These are phyloP conservation scores for Actinomucor elegans DNA, from an alignment of 371 early-diverging fungal species.

Conservation along the genomic window DNA sequence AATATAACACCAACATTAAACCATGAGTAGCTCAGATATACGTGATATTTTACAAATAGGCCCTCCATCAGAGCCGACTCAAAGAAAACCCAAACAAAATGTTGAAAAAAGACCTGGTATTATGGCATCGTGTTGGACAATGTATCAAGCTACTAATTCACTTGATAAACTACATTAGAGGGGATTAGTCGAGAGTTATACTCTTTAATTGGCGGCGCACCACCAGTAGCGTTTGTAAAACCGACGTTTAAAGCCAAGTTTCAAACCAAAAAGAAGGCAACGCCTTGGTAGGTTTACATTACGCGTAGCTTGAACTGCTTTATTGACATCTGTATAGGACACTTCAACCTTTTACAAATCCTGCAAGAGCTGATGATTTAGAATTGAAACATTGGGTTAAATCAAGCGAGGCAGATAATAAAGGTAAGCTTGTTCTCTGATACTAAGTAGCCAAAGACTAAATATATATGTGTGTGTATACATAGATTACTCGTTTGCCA, in stretches of 20 bases:
- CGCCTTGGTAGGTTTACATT: conserved; percentile 63
- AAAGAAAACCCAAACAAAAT: conserved; percentile 32
- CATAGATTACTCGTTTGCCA: conserved; percentile 63
- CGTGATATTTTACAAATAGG: conserved; percentile 65
- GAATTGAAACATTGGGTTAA: conserved; percentile 79
- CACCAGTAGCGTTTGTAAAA: conserved; percentile 63
- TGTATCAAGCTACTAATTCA: not conserved
- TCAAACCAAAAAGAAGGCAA: conserved; percentile 63
- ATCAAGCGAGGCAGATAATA: conserved; percentile 31
- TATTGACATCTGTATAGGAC: conserved; percentile 49
- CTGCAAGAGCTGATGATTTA: conserved; percentile 75
- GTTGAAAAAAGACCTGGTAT: conserved; percentile 57
- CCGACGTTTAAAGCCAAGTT: conserved; percentile 73
- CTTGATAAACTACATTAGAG: conserved; percentile 39
- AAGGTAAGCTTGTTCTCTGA: conserved; percentile 11
- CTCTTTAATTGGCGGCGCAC: conserved; percentile 69
- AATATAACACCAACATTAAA: not conserved
- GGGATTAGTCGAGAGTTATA: conserved; percentile 69
- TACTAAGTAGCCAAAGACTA: too few species aligned
- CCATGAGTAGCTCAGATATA: conserved; percentile 65
- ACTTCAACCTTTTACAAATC: conserved; percentile 73
- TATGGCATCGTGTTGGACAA: not conserved
- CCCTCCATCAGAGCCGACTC: conserved; percentile 38
- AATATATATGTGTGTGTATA: too few species aligned
- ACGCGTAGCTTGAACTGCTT: too few species aligned